These are phyloP conservation scores for Peltaster fructicola DNA, from an alignment of 2,329 filamentous ascomycete species.

Conservation along the genomic window DNA sequence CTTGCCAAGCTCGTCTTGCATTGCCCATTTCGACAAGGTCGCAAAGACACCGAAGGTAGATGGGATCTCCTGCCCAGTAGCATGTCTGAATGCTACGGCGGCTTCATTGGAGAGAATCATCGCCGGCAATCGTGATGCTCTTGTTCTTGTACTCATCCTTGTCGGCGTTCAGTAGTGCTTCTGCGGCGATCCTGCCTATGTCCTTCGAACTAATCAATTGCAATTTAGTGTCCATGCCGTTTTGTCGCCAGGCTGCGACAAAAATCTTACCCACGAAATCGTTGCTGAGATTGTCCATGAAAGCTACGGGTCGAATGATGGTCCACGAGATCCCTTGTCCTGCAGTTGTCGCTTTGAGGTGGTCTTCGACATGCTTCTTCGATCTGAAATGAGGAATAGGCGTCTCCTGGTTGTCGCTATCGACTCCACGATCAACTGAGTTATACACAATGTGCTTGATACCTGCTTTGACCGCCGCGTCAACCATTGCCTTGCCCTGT, in stretches of 20 bases:
- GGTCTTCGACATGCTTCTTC: conserved; percentile 44
- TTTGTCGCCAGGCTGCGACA: conserved; percentile 24
- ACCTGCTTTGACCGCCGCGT: conserved; percentile 35
- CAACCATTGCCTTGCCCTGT: conserved; percentile 42
- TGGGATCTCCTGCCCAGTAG: conserved; percentile 27
- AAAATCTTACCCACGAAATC: conserved; percentile 33
- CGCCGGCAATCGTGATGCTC: conserved; percentile 33
- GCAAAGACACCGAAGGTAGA: conserved; percentile 19
- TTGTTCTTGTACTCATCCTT: conserved; percentile 25
- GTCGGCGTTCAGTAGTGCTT: conserved; percentile 28
- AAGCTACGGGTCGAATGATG: conserved; percentile 43
- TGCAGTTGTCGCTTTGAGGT: conserved; percentile 33
- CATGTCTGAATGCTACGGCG: conserved; percentile 27
- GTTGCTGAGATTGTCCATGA: conserved; percentile 41
- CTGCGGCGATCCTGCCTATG: conserved; percentile 34
- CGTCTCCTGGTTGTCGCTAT: conserved; percentile 35
- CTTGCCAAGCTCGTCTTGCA: conserved; percentile 19
- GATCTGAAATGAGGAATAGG: conserved; percentile 41
- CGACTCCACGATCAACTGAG: conserved; percentile 35
- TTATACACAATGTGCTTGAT: conserved; percentile 47
- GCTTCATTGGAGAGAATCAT: conserved; percentile 33
- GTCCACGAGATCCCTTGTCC: conserved; percentile 39
- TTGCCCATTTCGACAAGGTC: conserved; percentile 2
- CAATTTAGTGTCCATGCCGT: conserved; percentile 7
- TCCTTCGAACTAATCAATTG: conserved; percentile 24